Evolutionary conservation across 23 red algal genomes (phyloP), one percentile per base, ranked within the genome.

Genomic region (Gracilaria domingensis): DNA sequence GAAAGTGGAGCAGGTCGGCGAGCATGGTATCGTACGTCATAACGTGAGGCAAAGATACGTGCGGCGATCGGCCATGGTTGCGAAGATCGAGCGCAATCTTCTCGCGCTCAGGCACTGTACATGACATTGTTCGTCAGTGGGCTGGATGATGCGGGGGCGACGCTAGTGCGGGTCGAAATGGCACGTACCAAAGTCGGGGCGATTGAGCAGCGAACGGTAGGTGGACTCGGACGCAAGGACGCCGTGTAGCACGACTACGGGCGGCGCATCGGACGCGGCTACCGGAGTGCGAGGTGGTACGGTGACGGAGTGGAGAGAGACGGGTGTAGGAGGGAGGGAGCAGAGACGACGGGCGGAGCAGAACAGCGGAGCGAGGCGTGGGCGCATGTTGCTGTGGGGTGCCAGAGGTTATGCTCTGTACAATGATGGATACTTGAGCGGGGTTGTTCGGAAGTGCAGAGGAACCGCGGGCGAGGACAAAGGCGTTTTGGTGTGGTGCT

Each of bases 11-110:
- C 24, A 99, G 75, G 58, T 99, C 97, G 35, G 79, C 39, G 0
- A 88, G 82, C 75, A 99, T 88, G 14, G 69, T 61, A 4, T 75
- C 81, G 72, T 95, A 96, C 62, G 77, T 89, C 97, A 95, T 98
- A 0, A 16, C 17, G 0, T 80, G 35, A 7, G 29, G 47, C 42
- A 62, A 30, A 21, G 21, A 5, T 2, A 82, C 80, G 56, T 95
- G 94, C 44, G 97, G 97, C 34, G 91, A 95, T 6, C 75, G 73
- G 7, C 97, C 97, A 47, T 99, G 97, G 61, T 96, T 96, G 23
- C 94, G 85, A 14, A 99, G 82, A 35, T 99, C 93, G 4, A 99
- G 12, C 24, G 91, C 87, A 14, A 97, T 84, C 51, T 75, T 79
- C 55, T 90, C 75, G 9, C 87, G 55, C 9, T 66, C 45, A 23